phyloP scores from a whole-genome alignment of 1,284 basidiomycete genomes.

The Naganishia sp. region DNA sequence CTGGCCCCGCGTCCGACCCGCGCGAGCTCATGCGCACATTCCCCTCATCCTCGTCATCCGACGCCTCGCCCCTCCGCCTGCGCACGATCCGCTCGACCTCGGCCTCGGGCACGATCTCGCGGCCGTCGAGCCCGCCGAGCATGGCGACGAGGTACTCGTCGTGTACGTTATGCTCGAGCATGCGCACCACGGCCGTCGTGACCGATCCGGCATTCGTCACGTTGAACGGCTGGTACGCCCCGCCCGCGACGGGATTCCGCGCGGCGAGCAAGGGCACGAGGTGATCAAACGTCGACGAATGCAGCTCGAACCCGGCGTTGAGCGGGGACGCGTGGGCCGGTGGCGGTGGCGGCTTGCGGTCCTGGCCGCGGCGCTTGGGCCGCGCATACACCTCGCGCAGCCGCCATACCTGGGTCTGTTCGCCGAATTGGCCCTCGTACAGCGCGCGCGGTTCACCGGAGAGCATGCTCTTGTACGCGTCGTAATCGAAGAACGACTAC shows the following conservation, averaged over 20 bases:
- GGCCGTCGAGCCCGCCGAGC: conserved; percentile 47
- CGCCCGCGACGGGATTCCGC: conserved; percentile 28
- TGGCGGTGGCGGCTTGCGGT: background rate
- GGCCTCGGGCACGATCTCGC: conserved; percentile 43
- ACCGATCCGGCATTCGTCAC: conserved; percentile 34
- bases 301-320: conserved; percentile 24
- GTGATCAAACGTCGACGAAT: conserved; percentile 29
- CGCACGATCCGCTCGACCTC: conserved; percentile 26
- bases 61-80: conserved; percentile 10
- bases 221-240: background rate
- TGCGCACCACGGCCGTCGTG: conserved; percentile 45
- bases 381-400: conserved; percentile 57
- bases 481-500: conserved; percentile 59
- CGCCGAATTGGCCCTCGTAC: conserved; percentile 58
- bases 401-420: conserved; percentile 61
- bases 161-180: conserved; percentile 37
- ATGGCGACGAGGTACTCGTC: conserved; percentile 39
- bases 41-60: conserved; percentile 38
- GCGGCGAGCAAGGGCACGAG: conserved; percentile 17
- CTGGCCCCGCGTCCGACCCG: conserved; percentile 27
- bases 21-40: conserved; percentile 36
- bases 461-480: conserved; percentile 57
- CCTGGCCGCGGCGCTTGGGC: conserved; percentile 19
- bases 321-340: conserved; percentile 24
- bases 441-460: conserved; percentile 49